Evolutionary conservation across 2,329 filamentous ascomycete species (phyloP).

Genomic region (Fusarium zealandicum): DNA sequence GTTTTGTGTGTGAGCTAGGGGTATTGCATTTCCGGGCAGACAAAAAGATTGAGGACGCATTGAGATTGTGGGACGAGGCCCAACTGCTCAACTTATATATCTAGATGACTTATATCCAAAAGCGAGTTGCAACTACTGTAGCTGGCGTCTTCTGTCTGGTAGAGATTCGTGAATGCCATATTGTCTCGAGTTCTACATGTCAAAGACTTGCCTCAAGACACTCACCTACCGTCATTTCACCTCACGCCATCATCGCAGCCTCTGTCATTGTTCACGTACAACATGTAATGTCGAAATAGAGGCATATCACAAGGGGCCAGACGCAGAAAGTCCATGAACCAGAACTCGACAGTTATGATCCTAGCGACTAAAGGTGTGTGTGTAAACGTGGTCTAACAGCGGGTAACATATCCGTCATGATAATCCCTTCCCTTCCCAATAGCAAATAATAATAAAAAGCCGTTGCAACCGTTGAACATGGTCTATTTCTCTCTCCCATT

Average conservation of each 20-base stretch:
- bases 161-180: neutral
- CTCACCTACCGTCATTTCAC: neutral
- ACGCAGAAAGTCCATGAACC: constrained; percentile 19
- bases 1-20: constrained; percentile 1
- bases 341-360: constrained; percentile 39
- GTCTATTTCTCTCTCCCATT: constrained; percentile 29
- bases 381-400: constrained; percentile 41
- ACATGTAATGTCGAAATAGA: neutral
- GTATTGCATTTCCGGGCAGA: constrained; percentile 22
- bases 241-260: too few relatives aligned
- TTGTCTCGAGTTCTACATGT: too few relatives aligned
- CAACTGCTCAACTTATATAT: constrained; percentile 5
- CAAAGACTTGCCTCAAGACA: too few relatives aligned
- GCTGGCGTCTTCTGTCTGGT: neutral
- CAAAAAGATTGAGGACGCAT: constrained; percentile 13
- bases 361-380: constrained; percentile 40
- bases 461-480: constrained; percentile 38
- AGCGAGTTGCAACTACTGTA: constrained; percentile 10
- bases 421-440: constrained; percentile 32
- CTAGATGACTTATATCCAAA: constrained; percentile 18
- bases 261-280: too few relatives aligned
- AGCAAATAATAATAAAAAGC: constrained; percentile 27
- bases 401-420: constrained; percentile 44
- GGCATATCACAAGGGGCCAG: neutral
- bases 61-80: constrained; percentile 2